These are phyloP conservation scores for Leucogyrophana mollusca DNA, from an alignment of 768 basidiomycete species.

Conservation along the genomic window DNA sequence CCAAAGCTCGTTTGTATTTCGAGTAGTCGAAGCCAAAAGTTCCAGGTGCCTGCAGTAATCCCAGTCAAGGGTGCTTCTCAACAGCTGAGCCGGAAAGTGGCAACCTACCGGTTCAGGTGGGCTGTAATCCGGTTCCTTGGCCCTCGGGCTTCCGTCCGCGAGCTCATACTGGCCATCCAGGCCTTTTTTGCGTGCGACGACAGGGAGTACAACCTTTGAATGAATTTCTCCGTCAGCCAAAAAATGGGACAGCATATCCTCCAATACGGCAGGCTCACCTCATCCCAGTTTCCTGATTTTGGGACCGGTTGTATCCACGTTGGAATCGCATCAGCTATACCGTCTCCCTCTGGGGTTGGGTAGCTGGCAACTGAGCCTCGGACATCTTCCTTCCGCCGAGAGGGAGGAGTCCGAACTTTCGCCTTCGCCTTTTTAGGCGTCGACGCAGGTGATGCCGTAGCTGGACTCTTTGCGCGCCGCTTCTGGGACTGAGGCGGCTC, in stretches of 20 bases:
- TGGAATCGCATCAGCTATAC: slow-evolving; percentile 75
- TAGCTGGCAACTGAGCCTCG: slow-evolving; percentile 67
- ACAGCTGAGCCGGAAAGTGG: background rate
- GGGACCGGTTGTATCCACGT: slow-evolving; percentile 76
- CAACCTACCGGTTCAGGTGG: slow-evolving; percentile 57
- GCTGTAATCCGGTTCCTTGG: slow-evolving; percentile 38
- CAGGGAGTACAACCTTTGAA: slow-evolving; percentile 74
- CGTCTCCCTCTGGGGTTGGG: slow-evolving; percentile 56
- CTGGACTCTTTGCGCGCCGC: slow-evolving; percentile 48
- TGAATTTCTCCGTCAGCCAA: slow-evolving; percentile 1
- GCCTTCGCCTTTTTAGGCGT: slow-evolving; percentile 41
- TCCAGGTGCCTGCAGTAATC: slow-evolving; percentile 61
- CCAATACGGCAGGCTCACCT: slow-evolving; percentile 42
- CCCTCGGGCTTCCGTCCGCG: slow-evolving; percentile 65
- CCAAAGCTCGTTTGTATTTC: slow-evolving; percentile 58
- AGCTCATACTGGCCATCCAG: slow-evolving; percentile 68
- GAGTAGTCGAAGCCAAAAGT: slow-evolving; percentile 78
- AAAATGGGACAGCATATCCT: slow-evolving; percentile 2
- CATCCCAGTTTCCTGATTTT: slow-evolving; percentile 79
- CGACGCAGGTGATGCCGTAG: slow-evolving; percentile 34
- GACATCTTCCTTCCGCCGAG: slow-evolving; percentile 40
- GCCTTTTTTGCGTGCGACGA: slow-evolving; percentile 81
- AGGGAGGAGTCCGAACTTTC: slow-evolving; percentile 30
- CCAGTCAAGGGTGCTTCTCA: slow-evolving; percentile 6
- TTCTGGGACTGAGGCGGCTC: slow-evolving; percentile 26